Percentiles rank a stretch among this genome's conserved stretches.
Conservation (phyloP, 106 monocot species). For the Hemerocallis citrina region DNA sequence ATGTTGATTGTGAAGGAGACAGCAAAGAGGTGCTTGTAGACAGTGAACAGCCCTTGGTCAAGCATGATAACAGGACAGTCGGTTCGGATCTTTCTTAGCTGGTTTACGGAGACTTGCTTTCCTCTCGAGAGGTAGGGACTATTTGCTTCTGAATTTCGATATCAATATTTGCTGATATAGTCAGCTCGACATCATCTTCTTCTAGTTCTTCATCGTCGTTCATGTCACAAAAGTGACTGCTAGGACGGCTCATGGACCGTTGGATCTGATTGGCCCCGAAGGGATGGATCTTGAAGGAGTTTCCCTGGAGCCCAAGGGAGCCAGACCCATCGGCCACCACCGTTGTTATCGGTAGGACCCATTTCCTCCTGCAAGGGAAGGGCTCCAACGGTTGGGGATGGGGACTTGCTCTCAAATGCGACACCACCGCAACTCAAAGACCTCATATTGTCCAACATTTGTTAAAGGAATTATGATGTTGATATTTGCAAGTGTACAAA, state of each 20-base stretch:
- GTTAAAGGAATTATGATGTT: no score
- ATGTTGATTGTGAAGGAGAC: slow-evolving; percentile 30
- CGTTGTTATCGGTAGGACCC: background rate
- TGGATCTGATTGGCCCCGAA: background rate
- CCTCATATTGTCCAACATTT: no score
- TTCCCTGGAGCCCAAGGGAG: slow-evolving; percentile 13
- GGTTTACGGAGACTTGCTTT: slow-evolving; percentile 11
- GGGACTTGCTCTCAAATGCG: no score
- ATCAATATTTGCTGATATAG: no score
- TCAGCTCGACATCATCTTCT: background rate
- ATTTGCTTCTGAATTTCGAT: background rate
- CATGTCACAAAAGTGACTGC: slow-evolving; percentile 49
- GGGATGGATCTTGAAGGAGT: slow-evolving; percentile 15
- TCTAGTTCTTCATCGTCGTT: background rate
- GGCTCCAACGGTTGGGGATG: no score
- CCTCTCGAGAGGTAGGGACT: background rate
- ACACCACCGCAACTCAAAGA: no score
- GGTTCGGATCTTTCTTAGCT: no score
- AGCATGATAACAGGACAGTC: slow-evolving; percentile 40
- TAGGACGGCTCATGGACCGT: slow-evolving; percentile 15
- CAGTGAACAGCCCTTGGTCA: slow-evolving; percentile 58
- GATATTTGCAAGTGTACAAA: no score
- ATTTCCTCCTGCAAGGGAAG: no score
- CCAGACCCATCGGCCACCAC: slow-evolving; percentile 22
- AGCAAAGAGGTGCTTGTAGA: slow-evolving; percentile 56